A percentile compares a stretch with the other conserved stretches of the same genome.
phyloP scores from a whole-genome alignment of 192 early-diverging fungal species.

The Podila verticillata region DNA sequence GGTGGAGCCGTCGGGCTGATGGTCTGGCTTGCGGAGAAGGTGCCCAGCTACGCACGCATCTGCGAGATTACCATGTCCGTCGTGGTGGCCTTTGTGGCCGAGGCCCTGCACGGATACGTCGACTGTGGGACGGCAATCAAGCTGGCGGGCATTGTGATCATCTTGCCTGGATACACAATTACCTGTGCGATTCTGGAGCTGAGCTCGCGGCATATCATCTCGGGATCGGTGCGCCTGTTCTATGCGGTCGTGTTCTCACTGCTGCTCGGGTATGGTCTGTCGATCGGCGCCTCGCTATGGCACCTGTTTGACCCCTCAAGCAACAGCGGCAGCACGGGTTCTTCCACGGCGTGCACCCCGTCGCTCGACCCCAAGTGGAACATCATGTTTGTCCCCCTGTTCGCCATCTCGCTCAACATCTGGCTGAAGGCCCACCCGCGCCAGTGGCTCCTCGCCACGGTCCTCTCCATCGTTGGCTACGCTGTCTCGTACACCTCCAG shows the following conservation, averaged over 20 bases:
- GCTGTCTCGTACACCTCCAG: conserved; percentile 66
- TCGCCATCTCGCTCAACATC: conserved; percentile 60
- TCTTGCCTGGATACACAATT: conserved; percentile 83
- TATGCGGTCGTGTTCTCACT: conserved; percentile 83
- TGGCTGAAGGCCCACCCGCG: conserved; percentile 58
- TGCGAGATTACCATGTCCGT: conserved; percentile 60
- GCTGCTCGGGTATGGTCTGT: conserved; percentile 79
- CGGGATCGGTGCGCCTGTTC: conserved; percentile 87
- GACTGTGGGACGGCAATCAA: conserved; percentile 30
- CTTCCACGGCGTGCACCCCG: background rate
- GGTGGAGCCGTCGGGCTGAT: conserved; percentile 57
- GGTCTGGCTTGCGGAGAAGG: conserved; percentile 36
- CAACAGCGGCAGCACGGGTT: background rate
- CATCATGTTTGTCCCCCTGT: conserved; percentile 61
- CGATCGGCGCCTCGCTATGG: conserved; percentile 69
- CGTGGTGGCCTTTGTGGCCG: conserved; percentile 57
- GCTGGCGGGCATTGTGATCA: conserved; percentile 63
- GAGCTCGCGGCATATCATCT: conserved; percentile 86
- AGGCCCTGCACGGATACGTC: conserved; percentile 13
- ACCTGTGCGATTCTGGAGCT: conserved; percentile 89
- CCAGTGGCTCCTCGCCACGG: conserved; percentile 80
- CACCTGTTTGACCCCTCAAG: conserved; percentile 54
- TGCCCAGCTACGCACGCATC: conserved; percentile 54
- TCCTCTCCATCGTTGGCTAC: conserved; percentile 77
- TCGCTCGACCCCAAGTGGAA: conserved; percentile 45